Conservation (phyloP, 176 grass and related monocot species). For the Areca catechu region DNA sequence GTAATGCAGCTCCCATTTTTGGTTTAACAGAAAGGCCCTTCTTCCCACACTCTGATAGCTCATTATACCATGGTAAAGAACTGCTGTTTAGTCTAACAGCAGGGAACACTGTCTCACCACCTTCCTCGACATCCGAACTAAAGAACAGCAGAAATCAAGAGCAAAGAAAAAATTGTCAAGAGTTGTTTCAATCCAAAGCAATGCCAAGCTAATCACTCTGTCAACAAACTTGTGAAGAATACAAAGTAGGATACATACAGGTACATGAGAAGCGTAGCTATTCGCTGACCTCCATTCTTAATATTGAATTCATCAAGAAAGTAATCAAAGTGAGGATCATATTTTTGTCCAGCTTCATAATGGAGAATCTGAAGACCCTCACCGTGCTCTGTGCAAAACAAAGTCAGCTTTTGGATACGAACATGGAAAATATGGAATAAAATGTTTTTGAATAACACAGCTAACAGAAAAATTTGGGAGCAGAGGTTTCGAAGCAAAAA, state of each 20-base stretch:
- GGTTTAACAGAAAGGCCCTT: slow-evolving; percentile 72
- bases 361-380: slow-evolving; percentile 98
- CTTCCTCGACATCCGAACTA: slow-evolving; percentile 98
- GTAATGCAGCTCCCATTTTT: slow-evolving; percentile 91
- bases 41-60: slow-evolving; percentile 85
- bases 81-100: slow-evolving; percentile 64
- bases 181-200: neutral
- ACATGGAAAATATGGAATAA: neutral
- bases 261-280: slow-evolving; percentile 97
- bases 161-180: slow-evolving; percentile 21
- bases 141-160: slow-evolving; percentile 18
- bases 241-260: slow-evolving; percentile 47
- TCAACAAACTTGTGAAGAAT: too few relatives aligned
- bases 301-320: slow-evolving; percentile 87
- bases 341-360: slow-evolving; percentile 96
- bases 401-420: slow-evolving; percentile 2
- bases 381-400: slow-evolving; percentile 52
- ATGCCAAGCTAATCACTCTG: neutral
- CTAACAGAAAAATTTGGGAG: neutral
- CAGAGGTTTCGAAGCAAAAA: too few relatives aligned
- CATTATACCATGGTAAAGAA: slow-evolving; percentile 58
- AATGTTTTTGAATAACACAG: slow-evolving; percentile 1
- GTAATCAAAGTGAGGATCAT: slow-evolving; percentile 92
- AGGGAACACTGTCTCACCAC: slow-evolving; percentile 92
- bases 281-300: slow-evolving; percentile 86